A percentile compares a stretch with the other conserved stretches of the same genome.
phyloP scores from a whole-genome alignment of 148 eudicot species.

The Suaeda aralocaspica region DNA sequence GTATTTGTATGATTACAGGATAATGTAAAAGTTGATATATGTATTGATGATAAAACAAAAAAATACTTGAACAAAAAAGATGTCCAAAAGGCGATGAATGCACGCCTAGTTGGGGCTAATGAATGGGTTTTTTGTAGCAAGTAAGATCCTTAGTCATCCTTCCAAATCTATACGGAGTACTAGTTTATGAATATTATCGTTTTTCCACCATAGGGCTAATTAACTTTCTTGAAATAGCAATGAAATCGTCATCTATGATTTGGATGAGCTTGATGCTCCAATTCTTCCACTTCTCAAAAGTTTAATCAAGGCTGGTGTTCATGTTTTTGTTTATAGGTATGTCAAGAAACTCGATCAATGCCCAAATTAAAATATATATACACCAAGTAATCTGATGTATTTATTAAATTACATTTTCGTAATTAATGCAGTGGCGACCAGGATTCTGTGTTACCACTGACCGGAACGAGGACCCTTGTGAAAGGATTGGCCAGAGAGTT shows the following conservation, averaged over 20 bases:
- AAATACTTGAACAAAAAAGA: conserved; percentile 61
- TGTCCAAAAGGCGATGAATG: conserved; percentile 66
- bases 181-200: no score
- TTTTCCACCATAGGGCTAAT: no score
- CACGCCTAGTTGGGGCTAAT: conserved; percentile 48
- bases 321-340: conserved; percentile 61
- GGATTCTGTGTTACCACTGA: conserved; percentile 66
- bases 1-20: no score
- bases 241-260: conserved; percentile 35
- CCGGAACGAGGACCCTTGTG: conserved; percentile 44
- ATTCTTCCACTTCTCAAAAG: conserved; percentile 38
- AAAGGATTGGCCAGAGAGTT: conserved; percentile 46
- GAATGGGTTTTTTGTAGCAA: conserved; percentile 54
- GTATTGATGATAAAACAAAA: conserved; percentile 52
- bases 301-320: conserved; percentile 44
- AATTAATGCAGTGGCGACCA: conserved; percentile 46
- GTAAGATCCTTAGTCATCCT: conserved; percentile 32
- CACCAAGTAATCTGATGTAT: no score
- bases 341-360: neutral
- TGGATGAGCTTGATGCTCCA: conserved; percentile 42
- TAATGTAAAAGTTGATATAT: conserved; percentile 48
- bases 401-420: no score
- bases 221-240: neutral
- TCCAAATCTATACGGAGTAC: no score
- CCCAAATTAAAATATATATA: no score